phyloP scores from a whole-genome alignment of 257 asterid genomes.

The Solanum habrochaites region DNA sequence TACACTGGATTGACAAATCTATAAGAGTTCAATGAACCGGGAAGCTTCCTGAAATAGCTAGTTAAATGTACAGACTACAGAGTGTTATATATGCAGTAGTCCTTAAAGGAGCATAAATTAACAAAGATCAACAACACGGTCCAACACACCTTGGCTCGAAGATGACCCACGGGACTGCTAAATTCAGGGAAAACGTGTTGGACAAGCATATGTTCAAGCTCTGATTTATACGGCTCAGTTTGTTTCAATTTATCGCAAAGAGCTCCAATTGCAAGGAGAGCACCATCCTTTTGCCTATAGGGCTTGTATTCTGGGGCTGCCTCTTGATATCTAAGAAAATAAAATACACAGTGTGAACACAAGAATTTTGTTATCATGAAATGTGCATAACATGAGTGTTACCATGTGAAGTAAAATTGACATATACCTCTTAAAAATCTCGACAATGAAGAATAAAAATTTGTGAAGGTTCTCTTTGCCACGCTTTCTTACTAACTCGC shows the following conservation, averaged over 20 bases:
- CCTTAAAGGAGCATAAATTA: not conserved
- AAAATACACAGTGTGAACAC: not conserved
- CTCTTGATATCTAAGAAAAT: conserved; percentile 51
- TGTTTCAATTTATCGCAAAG: conserved; percentile 93
- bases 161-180: conserved; percentile 85
- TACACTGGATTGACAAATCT: not conserved
- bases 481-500: conserved; percentile 92
- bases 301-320: conserved; percentile 62
- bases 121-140: not conserved
- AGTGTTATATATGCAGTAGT: not conserved
- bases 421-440: conserved; percentile 71
- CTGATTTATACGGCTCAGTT: conserved; percentile 87
- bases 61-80: not conserved
- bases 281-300: conserved; percentile 92
- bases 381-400: not conserved
- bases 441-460: conserved; percentile 72
- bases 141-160: conserved; percentile 72
- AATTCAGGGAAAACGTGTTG: conserved; percentile 95
- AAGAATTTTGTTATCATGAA: not conserved
- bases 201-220: conserved; percentile 91
- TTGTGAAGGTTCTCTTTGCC: conserved; percentile 96
- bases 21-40: not conserved
- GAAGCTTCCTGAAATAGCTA: not conserved
- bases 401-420: not conserved
- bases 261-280: conserved; percentile 94